Percentiles rank a stretch among this genome's conserved stretches.
Conservation (phyloP, 768 basidiomycete species). For the Naematelia encephala region DNA sequence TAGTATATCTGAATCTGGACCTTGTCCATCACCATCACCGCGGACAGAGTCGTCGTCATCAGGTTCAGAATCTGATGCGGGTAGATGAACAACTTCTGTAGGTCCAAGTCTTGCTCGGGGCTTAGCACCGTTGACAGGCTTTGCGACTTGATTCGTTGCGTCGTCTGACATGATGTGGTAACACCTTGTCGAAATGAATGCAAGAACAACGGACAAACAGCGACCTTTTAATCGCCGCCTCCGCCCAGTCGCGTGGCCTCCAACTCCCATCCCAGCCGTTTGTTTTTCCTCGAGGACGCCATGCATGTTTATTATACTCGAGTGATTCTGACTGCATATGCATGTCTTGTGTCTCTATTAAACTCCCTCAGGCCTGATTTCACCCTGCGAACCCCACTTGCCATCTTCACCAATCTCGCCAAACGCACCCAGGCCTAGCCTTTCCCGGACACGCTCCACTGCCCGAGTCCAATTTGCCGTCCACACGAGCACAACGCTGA, state of each 20-base stretch:
- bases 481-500: slow-evolving; percentile 38
- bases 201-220: no score
- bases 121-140: slow-evolving; percentile 12
- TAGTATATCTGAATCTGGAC: slow-evolving; percentile 58
- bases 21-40: slow-evolving; percentile 50
- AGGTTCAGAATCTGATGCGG: slow-evolving; percentile 50
- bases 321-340: background rate
- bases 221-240: no score
- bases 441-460: slow-evolving; percentile 39
- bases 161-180: no score
- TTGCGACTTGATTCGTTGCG: background rate
- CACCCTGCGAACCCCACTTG: slow-evolving; percentile 19
- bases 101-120: slow-evolving; percentile 45
- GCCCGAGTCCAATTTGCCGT: slow-evolving; percentile 40
- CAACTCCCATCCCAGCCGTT: no score
- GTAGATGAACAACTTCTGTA: slow-evolving; percentile 38
- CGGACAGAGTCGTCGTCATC: slow-evolving; percentile 59
- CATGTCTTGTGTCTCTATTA: background rate
- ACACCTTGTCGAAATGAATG: no score
- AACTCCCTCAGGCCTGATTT: background rate
- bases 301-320: no score
- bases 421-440: slow-evolving; percentile 31
- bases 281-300: no score
- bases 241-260: background rate
- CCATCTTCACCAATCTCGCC: slow-evolving; percentile 39